A percentile compares a stretch with the other conserved stretches of the same genome.
Evolutionary conservation across 2,329 filamentous ascomycete species (phyloP).

Genomic region (Monilinia fructigena): DNA sequence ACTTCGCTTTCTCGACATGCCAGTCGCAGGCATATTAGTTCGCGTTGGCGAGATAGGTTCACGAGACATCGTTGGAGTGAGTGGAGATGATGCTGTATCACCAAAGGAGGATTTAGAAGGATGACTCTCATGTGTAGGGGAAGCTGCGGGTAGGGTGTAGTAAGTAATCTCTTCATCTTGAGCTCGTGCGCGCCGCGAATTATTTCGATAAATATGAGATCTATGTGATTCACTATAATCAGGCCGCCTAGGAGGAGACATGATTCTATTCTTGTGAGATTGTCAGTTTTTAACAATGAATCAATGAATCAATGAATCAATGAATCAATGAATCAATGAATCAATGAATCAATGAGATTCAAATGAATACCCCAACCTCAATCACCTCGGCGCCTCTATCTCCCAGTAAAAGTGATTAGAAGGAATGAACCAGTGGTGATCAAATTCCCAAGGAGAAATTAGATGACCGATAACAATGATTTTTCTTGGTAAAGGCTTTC

Average conservation of each 20-base stretch:
- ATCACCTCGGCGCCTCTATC: slow-evolving; percentile 1
- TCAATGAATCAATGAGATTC: slow-evolving; percentile 5
- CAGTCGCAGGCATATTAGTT: slow-evolving; percentile 37
- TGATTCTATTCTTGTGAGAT: slow-evolving; percentile 39
- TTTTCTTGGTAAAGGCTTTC: neutral
- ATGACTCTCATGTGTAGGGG: slow-evolving; percentile 50
- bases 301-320: neutral
- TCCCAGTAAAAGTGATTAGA: neutral
- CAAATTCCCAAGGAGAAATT: slow-evolving; percentile 5
- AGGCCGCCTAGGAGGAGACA: slow-evolving; percentile 56
- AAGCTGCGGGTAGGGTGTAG: slow-evolving; percentile 25
- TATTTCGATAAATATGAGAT: slow-evolving; percentile 65
- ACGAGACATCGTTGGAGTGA: slow-evolving; percentile 49
- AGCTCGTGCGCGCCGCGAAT: slow-evolving; percentile 62
- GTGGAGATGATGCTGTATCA: slow-evolving; percentile 55
- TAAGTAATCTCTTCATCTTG: slow-evolving; percentile 68
- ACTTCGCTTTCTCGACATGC: slow-evolving; percentile 72
- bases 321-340: neutral
- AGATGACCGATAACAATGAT: neutral
- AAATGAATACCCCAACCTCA: slow-evolving; percentile 20
- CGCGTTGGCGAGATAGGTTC: slow-evolving; percentile 43
- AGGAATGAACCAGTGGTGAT: slow-evolving; percentile 14
- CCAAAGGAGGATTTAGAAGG: slow-evolving; percentile 58
- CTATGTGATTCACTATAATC: slow-evolving; percentile 54
- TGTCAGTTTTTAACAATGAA: neutral